phyloP scores from a whole-genome alignment of 495 filamentous ascomycete genomes.

The Neurospora sp. region DNA sequence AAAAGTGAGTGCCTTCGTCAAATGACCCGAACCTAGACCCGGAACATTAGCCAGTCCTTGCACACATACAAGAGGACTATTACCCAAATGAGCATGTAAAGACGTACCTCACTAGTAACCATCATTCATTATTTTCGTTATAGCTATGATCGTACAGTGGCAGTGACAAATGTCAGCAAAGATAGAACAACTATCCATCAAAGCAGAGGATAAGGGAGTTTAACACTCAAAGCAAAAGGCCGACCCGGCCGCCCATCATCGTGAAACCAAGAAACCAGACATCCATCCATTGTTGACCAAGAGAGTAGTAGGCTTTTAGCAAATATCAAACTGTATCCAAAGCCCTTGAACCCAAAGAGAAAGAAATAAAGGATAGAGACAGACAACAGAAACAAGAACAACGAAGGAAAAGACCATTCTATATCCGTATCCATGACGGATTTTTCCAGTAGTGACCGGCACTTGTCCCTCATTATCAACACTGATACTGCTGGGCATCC shows the following conservation, averaged over 20 bases:
- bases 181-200: neutral
- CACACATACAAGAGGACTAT: neutral
- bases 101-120: neutral
- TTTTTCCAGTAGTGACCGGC: neutral
- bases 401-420: neutral
- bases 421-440: neutral
- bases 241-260: neutral
- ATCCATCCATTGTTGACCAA: neutral
- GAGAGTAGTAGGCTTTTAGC: neutral
- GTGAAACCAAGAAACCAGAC: neutral
- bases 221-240: neutral
- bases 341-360: neutral
- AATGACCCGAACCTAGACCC: neutral
- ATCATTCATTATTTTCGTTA: neutral
- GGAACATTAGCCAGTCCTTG: neutral
- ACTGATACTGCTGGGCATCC: conserved; percentile 11
- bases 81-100: neutral
- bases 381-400: neutral
- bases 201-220: neutral
- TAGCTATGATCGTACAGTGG: neutral
- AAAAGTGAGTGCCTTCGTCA: neutral
- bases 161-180: neutral
- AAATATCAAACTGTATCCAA: neutral
- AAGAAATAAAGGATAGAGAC: neutral
- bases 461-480: neutral